Evolutionary conservation across 129 eudicot genomes (phyloP).

Genomic region (Helianthus tuberosus): DNA sequence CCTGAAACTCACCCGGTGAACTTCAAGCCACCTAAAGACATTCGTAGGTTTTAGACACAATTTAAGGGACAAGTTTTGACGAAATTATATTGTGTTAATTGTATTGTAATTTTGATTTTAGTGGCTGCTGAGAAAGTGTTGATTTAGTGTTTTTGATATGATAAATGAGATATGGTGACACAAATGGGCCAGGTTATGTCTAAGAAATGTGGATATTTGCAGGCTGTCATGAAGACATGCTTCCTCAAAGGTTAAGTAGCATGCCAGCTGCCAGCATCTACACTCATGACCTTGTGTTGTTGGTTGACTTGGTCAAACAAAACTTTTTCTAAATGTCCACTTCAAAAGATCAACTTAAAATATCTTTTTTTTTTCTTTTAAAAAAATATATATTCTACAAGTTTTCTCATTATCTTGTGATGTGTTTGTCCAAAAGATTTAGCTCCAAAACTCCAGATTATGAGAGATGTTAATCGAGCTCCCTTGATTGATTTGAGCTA

Average conservation of each 20-base stretch:
- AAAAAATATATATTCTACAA: too few relatives aligned
- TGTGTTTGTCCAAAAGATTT: too few relatives aligned
- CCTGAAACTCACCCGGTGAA: constrained; percentile 91
- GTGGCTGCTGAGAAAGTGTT: too few relatives aligned
- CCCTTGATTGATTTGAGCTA: too few relatives aligned
- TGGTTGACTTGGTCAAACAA: background rate
- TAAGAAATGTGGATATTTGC: background rate
- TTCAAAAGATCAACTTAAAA: background rate
- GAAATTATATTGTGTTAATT: background rate
- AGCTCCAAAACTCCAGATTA: too few relatives aligned
- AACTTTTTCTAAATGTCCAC: background rate
- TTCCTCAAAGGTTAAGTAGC: background rate
- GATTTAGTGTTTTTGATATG: too few relatives aligned
- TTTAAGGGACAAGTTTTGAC: background rate
- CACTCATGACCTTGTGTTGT: background rate
- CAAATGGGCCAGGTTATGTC: too few relatives aligned
- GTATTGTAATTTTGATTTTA: too few relatives aligned
- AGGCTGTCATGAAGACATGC: background rate
- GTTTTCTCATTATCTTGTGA: too few relatives aligned
- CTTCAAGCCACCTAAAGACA: constrained; percentile 91
- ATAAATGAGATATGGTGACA: too few relatives aligned
- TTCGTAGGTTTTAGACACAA: constrained; percentile 56
- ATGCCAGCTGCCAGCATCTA: background rate
- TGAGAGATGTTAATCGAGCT: too few relatives aligned
- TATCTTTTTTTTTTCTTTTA: too few relatives aligned